Evolutionary conservation across 306 rosid genomes (phyloP).

Genomic region (Abrus precatorius): DNA sequence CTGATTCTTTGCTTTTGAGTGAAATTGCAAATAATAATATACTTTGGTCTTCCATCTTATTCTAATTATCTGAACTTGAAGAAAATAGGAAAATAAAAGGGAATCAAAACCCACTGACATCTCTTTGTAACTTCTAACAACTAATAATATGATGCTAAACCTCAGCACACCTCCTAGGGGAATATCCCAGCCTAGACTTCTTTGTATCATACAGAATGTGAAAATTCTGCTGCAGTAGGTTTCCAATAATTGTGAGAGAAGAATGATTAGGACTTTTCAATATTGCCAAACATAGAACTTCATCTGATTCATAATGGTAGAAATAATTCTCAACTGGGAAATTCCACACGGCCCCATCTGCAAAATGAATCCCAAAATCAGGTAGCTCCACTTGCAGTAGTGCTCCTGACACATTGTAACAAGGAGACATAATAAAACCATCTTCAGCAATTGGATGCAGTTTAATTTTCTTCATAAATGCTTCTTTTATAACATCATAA

Average conservation of each 20-base stretch:
- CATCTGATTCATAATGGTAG: slow-evolving; percentile 62
- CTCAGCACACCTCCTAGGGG: slow-evolving; percentile 75
- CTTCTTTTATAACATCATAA: slow-evolving; percentile 61
- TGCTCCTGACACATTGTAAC: slow-evolving; percentile 75
- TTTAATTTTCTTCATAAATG: slow-evolving; percentile 65
- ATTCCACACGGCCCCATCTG: slow-evolving; percentile 83
- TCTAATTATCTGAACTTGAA: neutral
- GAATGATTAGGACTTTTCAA: slow-evolving; percentile 59
- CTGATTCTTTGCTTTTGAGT: neutral
- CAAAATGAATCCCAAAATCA: slow-evolving; percentile 67
- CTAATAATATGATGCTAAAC: slow-evolving; percentile 48
- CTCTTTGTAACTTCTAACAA: neutral
- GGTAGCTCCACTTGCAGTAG: slow-evolving; percentile 67
- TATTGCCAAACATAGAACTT: slow-evolving; percentile 74
- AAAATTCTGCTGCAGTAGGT: slow-evolving; percentile 84
- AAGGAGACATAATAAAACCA: slow-evolving; percentile 60
- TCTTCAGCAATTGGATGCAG: slow-evolving; percentile 51
- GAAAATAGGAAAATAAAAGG: neutral
- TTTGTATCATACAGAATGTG: slow-evolving; percentile 74
- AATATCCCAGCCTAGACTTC: slow-evolving; percentile 75
- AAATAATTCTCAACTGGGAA: slow-evolving; percentile 80
- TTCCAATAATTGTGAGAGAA: slow-evolving; percentile 78
- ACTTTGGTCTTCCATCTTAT: neutral
- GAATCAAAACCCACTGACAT: neutral
- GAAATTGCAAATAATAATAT: slow-evolving; percentile 9